Base-by-base conservation (phyloP, 257 asterid species). In the Rhazya stricta region DNA sequence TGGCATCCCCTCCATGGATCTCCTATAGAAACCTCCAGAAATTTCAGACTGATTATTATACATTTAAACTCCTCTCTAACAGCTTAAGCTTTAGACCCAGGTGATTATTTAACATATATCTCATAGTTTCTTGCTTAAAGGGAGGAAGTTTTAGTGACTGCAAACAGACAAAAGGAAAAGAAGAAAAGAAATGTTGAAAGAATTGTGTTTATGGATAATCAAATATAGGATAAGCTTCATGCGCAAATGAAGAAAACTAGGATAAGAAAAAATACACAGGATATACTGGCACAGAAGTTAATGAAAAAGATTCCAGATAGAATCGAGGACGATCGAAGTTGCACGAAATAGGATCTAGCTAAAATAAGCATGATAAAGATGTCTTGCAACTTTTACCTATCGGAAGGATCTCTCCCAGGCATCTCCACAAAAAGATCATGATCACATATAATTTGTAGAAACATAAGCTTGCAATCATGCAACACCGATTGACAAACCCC, bases 351-450 rank as follows among this genome's bases (percentile, higher is more conserved):
- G 50, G 29, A 37, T 37, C 69, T 34, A 7, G 69, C 74, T 78
- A 42, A 61, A 68, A 63, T 53, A 70, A 77, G 12, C 51, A 65
- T 5, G n/a, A 50, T 66, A 29, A 48, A 36, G 27, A 60, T 0
- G 39, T 16, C 50, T 71, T 74, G 54, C 66, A 74, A 74, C 19
- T 39, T 66, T 78, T 84, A 95, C 99, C 99, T 88, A 87, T 95
- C 99, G 29, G 99, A 95, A 78, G 99, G 99, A 84, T 95, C 99
- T 84, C 98, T 81, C 67, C 99, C 99, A 63, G 99, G 99, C 99
- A 95, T 95, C 86, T 95, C 99, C 84, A 95, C 97, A 78, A 95
- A 95, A 62, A 95, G 98, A 85, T 95, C 99, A 9, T 95, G 99
- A 83, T 95, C 99, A 51, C 99, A 95, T 85, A 95, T 79, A 77